A percentile compares a stretch with the other conserved stretches of the same genome.
phyloP scores from a whole-genome alignment of 805 yeast species.

The Schwanniomyces pseudopolymorphus region DNA sequence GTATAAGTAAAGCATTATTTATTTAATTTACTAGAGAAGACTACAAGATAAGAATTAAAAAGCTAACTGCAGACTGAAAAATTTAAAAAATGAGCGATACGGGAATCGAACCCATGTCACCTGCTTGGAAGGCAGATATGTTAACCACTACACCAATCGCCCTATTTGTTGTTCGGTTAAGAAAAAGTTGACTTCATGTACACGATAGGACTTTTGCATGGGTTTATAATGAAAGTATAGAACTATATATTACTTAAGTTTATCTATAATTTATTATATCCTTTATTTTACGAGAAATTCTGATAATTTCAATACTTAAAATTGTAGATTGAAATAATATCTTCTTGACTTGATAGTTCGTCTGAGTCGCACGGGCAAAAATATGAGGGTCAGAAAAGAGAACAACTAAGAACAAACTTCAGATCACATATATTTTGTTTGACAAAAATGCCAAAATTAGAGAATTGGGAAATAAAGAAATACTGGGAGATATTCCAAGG shows the following conservation, averaged over 20 bases:
- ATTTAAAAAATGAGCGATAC: constrained; percentile 65
- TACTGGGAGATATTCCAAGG: constrained; percentile 98
- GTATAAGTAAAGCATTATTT: no score
- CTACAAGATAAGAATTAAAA: no score
- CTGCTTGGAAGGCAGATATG: constrained; percentile 93
- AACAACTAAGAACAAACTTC: background rate
- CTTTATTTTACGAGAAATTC: no score
- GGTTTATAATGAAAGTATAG: no score
- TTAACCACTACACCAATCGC: constrained; percentile 92
- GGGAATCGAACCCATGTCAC: constrained; percentile 95
- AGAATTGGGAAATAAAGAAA: constrained; percentile 94
- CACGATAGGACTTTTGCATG: no score
- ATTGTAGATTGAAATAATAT: no score
- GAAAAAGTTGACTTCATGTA: no score
- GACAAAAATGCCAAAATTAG: constrained; percentile 59
- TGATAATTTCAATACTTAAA: no score
- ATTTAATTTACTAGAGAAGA: no score
- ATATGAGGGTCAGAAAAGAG: background rate
- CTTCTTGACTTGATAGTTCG: no score
- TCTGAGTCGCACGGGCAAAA: background rate
- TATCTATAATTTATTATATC: no score
- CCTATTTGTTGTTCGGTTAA: constrained; percentile 38
- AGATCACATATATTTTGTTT: background rate
- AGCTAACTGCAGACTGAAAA: background rate
- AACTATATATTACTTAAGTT: no score